A percentile compares a stretch with the other conserved stretches of the same genome.
phyloP scores from a whole-genome alignment of 345 rosid species.

The Rhodamnia argentea region DNA sequence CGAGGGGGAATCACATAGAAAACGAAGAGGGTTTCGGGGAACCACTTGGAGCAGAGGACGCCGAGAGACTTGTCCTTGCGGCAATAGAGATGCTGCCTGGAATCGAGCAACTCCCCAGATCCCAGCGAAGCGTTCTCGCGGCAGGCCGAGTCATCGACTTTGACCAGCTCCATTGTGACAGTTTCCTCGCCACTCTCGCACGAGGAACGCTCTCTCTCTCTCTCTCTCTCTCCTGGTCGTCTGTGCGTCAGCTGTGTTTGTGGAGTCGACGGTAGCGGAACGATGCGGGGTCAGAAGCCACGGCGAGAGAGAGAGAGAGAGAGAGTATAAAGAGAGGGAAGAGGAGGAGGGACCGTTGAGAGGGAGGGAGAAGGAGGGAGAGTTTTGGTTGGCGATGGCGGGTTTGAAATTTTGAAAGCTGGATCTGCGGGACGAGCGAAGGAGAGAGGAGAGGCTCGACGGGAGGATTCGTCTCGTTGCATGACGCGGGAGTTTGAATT shows the following conservation, averaged over 20 bases:
- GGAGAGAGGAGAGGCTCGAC: neutral
- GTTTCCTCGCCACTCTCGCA: neutral
- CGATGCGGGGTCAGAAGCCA: neutral
- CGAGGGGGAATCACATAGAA: neutral
- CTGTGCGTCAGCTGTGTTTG: neutral
- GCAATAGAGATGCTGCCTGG: slow-evolving; percentile 34
- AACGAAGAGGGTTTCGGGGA: neutral
- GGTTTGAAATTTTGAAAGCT: slow-evolving; percentile 6
- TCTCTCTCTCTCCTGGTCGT: neutral
- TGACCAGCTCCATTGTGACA: neutral
- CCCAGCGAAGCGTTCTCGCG: neutral
- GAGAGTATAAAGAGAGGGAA: neutral
- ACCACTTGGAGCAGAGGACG: slow-evolving; percentile 56
- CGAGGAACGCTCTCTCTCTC: neutral
- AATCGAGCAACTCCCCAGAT: slow-evolving; percentile 21
- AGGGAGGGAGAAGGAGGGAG: neutral
- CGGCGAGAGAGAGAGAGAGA: neutral
- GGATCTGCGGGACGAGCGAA: neutral
- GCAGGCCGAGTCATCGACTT: neutral
- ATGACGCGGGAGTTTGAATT: slow-evolving; percentile 8
- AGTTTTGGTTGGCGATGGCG: neutral
- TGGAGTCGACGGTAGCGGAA: neutral
- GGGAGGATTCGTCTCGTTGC: neutral
- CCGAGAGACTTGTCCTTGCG: slow-evolving; percentile 84
- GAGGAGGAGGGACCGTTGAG: neutral